These are phyloP conservation scores for Neofusicoccum umdonicola DNA, from an alignment of 2,329 filamentous ascomycete species.

Conservation along the genomic window DNA sequence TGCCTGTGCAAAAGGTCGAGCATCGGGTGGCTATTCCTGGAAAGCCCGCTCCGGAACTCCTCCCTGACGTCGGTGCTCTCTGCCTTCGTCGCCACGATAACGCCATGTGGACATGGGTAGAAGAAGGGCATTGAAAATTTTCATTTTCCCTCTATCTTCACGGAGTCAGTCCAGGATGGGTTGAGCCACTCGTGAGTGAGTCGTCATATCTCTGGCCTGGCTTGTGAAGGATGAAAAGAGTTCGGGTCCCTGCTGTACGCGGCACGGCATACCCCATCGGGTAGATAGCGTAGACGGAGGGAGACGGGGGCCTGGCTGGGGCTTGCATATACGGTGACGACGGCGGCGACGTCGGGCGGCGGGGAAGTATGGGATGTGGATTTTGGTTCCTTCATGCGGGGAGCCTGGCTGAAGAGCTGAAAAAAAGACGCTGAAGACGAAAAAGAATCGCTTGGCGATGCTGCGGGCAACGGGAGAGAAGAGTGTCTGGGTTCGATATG, in stretches of 20 bases:
- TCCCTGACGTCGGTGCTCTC: too few relatives aligned
- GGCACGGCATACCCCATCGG: background rate
- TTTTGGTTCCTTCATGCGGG: background rate
- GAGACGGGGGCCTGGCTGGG: background rate
- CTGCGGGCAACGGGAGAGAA: background rate
- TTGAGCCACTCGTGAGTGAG: too few relatives aligned
- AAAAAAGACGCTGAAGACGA: background rate
- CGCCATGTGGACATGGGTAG: too few relatives aligned
- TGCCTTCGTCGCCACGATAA: too few relatives aligned
- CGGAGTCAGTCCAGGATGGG: too few relatives aligned
- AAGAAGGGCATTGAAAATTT: too few relatives aligned
- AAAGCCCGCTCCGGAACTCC: too few relatives aligned
- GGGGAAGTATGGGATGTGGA: background rate
- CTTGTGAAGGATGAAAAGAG: background rate
- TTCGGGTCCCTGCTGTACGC: background rate
- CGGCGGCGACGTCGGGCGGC: background rate
- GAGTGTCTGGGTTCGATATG: too few relatives aligned
- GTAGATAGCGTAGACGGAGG: background rate
- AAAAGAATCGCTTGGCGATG: background rate
- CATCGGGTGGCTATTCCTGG: too few relatives aligned
- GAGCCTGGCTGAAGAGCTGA: background rate
- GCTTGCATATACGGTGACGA: constrained; percentile 3
- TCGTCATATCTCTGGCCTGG: too few relatives aligned
- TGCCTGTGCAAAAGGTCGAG: too few relatives aligned
- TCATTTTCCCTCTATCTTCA: too few relatives aligned